Percentiles rank a stretch among this genome's conserved stretches.
These are phyloP conservation scores for Lipomyces orientalis DNA, from an alignment of 805 yeast genomes.

Conservation along the genomic window DNA sequence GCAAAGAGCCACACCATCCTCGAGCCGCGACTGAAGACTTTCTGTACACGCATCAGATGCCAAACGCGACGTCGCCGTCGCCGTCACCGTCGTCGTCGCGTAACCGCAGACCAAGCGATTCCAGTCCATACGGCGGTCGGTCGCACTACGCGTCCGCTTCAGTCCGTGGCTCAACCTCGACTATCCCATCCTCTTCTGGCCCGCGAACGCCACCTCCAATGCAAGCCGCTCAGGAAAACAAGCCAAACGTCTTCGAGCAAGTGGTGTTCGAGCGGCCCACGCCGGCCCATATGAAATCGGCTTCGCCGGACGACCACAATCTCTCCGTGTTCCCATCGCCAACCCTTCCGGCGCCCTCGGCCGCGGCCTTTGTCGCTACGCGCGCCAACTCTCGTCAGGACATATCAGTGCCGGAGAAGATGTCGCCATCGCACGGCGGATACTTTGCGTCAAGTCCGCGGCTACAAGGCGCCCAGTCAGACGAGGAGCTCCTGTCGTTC, in stretches of 20 bases:
- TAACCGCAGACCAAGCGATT: neutral
- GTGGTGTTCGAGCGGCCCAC: conserved; percentile 10
- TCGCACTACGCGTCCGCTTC: neutral
- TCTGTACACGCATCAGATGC: neutral
- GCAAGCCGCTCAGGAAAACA: neutral
- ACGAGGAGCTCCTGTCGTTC: conserved; percentile 19
- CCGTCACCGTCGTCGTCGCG: neutral
- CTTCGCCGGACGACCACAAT: neutral
- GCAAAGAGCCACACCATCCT: neutral
- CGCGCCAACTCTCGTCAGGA: conserved; percentile 20
- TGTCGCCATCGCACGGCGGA: neutral
- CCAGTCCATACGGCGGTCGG: neutral
- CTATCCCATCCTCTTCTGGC: conserved; percentile 8
- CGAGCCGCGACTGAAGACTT: neutral
- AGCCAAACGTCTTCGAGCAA: conserved; percentile 8
- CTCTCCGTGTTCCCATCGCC: neutral
- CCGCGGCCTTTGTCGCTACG: conserved; percentile 19
- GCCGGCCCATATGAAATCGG: conserved; percentile 7
- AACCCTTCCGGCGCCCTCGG: conserved; percentile 9
- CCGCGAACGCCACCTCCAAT: conserved; percentile 13
- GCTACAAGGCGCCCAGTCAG: conserved; percentile 12
- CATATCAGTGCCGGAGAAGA: neutral
- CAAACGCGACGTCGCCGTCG: neutral
- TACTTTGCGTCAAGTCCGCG: conserved; percentile 11
- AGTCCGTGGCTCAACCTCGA: conserved; percentile 3